phyloP scores from a whole-genome alignment of 1,139 yeast genomes.

The Hyphopichia fennica region DNA sequence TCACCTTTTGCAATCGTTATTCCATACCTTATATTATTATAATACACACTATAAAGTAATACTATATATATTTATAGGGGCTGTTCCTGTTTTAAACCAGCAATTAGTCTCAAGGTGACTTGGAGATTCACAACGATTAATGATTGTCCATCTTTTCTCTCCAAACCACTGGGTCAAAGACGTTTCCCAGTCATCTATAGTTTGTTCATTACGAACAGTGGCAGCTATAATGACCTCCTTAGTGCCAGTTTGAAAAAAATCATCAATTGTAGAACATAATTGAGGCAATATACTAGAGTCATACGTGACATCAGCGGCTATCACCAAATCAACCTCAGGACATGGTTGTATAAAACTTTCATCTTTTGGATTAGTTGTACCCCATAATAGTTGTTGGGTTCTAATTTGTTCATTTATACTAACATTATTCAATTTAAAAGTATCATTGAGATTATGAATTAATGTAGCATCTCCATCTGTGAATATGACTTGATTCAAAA shows the following conservation, averaged over 20 bases:
- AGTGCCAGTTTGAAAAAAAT: constrained; percentile 33
- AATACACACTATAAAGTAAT: too few species aligned
- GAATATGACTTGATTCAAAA: constrained; percentile 37
- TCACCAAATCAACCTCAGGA: constrained; percentile 42
- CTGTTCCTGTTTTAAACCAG: constrained; percentile 34
- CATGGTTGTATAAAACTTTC: constrained; percentile 29
- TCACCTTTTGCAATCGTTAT: too few species aligned
- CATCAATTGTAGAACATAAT: constrained; percentile 51
- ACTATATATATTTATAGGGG: constrained; percentile 45
- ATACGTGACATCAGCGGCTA: constrained; percentile 89
- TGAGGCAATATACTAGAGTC: constrained; percentile 61
- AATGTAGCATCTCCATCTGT: constrained; percentile 79
- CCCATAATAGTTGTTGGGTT: constrained; percentile 53
- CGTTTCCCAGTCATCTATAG: constrained; percentile 55
- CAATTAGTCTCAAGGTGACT: constrained; percentile 16
- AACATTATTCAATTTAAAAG: constrained; percentile 47
- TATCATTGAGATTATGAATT: constrained; percentile 50
- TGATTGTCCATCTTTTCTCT: constrained; percentile 25
- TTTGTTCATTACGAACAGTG: constrained; percentile 65
- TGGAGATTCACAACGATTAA: constrained; percentile 17
- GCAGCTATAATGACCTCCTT: constrained; percentile 59
- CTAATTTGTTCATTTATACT: constrained; percentile 9
- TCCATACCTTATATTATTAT: too few species aligned
- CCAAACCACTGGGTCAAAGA: constrained; percentile 29
- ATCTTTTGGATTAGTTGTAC: constrained; percentile 34